Evolutionary conservation across 179 eudicot species (phyloP).

Genomic region (Sideroxylon spinosum): DNA sequence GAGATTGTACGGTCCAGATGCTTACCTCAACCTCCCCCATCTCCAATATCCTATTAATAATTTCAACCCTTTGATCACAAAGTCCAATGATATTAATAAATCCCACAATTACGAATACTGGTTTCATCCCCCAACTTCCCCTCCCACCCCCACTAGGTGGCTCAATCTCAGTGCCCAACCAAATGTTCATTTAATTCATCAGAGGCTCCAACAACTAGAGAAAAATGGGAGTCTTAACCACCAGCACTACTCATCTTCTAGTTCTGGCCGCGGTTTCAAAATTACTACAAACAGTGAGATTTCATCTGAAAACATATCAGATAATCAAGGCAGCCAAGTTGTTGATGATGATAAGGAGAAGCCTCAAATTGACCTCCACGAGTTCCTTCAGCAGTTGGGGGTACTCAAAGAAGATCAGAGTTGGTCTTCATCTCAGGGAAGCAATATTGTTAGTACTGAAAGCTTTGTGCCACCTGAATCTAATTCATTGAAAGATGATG

Average conservation of each 20-base stretch:
- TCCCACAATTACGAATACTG: slow-evolving; percentile 62
- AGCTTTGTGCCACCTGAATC: slow-evolving; percentile 17
- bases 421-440: slow-evolving; percentile 12
- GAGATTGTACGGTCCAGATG: slow-evolving; percentile 76
- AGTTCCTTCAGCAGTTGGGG: slow-evolving; percentile 81
- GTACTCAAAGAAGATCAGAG: slow-evolving; percentile 43
- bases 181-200: slow-evolving; percentile 71
- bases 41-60: slow-evolving; percentile 27
- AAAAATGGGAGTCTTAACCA: slow-evolving; percentile 31
- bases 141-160: slow-evolving; percentile 38
- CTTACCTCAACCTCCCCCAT: slow-evolving; percentile 86
- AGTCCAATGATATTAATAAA: slow-evolving; percentile 24
- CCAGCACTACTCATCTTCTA: slow-evolving; percentile 6
- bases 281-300: slow-evolving; percentile 21
- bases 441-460: not conserved
- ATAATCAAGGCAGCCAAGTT: not conserved
- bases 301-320: slow-evolving; percentile 12
- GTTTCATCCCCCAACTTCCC: slow-evolving; percentile 43
- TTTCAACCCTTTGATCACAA: slow-evolving; percentile 47
- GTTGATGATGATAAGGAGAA: slow-evolving; percentile 27
- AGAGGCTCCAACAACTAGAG: slow-evolving; percentile 72
- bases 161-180: slow-evolving; percentile 84
- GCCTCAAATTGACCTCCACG: slow-evolving; percentile 84
- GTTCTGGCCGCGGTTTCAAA: slow-evolving; percentile 8
- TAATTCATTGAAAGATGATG: slow-evolving; percentile 16